A percentile compares a stretch with the other conserved stretches of the same genome.
These are phyloP conservation scores for Pleurotus tuoliensis DNA, from an alignment of 768 basidiomycete genomes.

Conservation along the genomic window DNA sequence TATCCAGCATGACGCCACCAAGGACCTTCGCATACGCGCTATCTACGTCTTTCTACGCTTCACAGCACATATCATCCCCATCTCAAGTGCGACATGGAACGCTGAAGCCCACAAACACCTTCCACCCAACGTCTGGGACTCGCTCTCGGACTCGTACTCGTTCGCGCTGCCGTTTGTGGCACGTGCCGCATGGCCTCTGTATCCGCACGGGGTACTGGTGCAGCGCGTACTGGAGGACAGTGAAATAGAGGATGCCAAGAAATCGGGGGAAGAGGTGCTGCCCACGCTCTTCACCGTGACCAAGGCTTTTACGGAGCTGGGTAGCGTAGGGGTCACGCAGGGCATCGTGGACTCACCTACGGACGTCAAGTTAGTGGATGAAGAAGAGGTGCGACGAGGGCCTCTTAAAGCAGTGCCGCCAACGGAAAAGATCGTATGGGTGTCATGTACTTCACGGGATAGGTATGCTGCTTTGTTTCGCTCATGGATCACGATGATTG, in stretches of 20 bases:
- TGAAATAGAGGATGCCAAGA: slow-evolving; percentile 63
- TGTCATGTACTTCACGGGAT: slow-evolving; percentile 30
- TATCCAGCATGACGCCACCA: slow-evolving; percentile 19
- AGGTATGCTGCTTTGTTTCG: no score
- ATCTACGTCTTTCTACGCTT: slow-evolving; percentile 78
- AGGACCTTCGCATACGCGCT: slow-evolving; percentile 45
- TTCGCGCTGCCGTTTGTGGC: slow-evolving; percentile 81
- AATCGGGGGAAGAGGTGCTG: slow-evolving; percentile 63
- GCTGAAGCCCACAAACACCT: neutral
- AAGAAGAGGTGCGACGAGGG: slow-evolving; percentile 47
- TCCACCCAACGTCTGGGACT: slow-evolving; percentile 3
- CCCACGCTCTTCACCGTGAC: slow-evolving; percentile 80
- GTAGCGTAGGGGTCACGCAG: slow-evolving; percentile 62
- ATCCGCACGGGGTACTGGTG: slow-evolving; percentile 76
- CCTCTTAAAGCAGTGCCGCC: slow-evolving; percentile 56
- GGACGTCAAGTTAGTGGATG: slow-evolving; percentile 42
- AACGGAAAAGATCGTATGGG: slow-evolving; percentile 63
- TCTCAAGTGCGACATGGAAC: neutral
- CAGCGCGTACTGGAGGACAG: slow-evolving; percentile 66
- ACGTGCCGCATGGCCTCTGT: slow-evolving; percentile 71
- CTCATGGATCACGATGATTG: no score
- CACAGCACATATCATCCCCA: slow-evolving; percentile 66
- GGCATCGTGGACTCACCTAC: slow-evolving; percentile 50
- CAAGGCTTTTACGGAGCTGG: slow-evolving; percentile 72
- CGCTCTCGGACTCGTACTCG: slow-evolving; percentile 38